Conservation (phyloP, 129 eudicot species). For the Mikania micrantha region DNA sequence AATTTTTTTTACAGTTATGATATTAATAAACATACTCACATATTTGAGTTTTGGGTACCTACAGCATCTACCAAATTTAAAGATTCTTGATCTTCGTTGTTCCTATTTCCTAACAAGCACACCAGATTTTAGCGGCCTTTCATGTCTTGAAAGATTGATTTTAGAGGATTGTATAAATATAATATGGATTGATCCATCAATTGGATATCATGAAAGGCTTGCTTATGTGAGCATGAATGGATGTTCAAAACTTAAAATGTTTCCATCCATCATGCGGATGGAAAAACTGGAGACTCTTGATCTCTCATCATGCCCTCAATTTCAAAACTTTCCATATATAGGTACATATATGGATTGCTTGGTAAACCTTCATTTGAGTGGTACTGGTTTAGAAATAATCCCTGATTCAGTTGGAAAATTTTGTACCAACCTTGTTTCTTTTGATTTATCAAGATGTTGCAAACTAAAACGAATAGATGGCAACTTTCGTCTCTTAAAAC, state of each 20-base stretch:
- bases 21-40: background rate
- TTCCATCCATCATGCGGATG: slow-evolving; percentile 4
- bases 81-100: background rate
- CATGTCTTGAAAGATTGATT: background rate
- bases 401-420: background rate
- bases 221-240: background rate
- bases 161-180: background rate
- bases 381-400: background rate
- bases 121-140: background rate
- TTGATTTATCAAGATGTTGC: background rate
- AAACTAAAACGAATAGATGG: background rate
- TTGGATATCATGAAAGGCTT: background rate
- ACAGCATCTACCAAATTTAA: slow-evolving; percentile 6
- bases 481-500: background rate
- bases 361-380: background rate
- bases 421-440: slow-evolving; percentile 6
- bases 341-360: background rate
- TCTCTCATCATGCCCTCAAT: accelerated
- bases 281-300: background rate
- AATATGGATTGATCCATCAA: slow-evolving; percentile 5
- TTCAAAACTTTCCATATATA: background rate
- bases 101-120: background rate
- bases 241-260: background rate
- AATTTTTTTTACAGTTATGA: too few relatives aligned
- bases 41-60: background rate